phyloP scores from a whole-genome alignment of 2,329 filamentous ascomycete species.

The Ilyonectria mors-panacis region DNA sequence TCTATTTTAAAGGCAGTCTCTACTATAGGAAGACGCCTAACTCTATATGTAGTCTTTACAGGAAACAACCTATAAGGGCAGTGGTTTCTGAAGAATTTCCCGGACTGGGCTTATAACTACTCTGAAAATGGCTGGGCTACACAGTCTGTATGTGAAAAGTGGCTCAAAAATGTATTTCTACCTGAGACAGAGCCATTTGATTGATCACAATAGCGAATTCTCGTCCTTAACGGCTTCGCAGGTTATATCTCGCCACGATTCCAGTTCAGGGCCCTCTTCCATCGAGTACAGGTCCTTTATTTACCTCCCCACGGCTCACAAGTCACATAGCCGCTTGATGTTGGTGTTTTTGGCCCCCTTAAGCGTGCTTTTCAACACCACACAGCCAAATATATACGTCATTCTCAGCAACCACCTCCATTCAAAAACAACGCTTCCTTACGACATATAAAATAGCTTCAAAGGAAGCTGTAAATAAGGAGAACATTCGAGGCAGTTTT shows the following conservation, averaged over 20 bases:
- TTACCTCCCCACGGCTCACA: conserved; percentile 8
- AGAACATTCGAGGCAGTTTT: conserved; percentile 8
- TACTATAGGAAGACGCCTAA: not conserved
- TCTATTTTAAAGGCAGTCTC: not conserved
- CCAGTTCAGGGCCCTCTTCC: not conserved
- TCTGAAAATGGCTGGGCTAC: not conserved
- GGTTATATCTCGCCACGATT: not conserved
- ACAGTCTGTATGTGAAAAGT: not conserved
- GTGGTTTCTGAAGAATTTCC: not conserved
- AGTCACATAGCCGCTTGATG: too few species aligned
- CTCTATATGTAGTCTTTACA: not conserved
- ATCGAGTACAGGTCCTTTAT: conserved; percentile 9
- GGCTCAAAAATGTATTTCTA: not conserved
- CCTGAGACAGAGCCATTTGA: not conserved
- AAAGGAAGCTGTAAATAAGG: not conserved
- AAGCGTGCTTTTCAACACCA: not conserved
- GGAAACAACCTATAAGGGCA: not conserved
- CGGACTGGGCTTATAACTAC: not conserved
- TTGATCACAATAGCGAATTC: not conserved
- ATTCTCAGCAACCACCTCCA: not conserved
- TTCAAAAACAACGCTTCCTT: conserved; percentile 8
- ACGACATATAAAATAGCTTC: not conserved
- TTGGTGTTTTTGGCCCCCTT: conserved; percentile 1
- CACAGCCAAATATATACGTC: not conserved
- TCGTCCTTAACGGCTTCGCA: not conserved